Evolutionary conservation across 257 asterid species (phyloP).

Genomic region (Solanum lycopersicoides): DNA sequence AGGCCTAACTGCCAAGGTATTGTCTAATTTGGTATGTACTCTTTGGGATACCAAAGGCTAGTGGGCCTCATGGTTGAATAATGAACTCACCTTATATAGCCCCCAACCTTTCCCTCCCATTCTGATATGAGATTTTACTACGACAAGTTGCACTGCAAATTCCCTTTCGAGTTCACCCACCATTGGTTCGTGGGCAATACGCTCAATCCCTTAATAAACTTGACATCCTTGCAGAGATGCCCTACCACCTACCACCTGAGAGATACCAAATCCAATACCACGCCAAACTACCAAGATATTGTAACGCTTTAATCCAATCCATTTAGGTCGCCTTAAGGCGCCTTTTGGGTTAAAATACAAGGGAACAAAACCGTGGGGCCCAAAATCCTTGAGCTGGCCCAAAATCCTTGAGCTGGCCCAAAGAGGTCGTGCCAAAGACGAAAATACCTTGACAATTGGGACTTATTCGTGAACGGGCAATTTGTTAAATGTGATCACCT

Average conservation of each 20-base stretch:
- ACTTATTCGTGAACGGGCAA: background rate
- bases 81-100: background rate
- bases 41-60: background rate
- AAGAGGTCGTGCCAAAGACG: background rate
- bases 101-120: background rate
- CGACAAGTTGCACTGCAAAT: background rate
- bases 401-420: background rate
- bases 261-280: background rate
- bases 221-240: background rate
- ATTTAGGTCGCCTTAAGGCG: background rate
- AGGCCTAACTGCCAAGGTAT: background rate
- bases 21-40: background rate
- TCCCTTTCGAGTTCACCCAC: background rate
- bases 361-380: background rate
- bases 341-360: background rate
- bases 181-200: background rate
- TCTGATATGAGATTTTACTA: background rate
- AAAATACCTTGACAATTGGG: background rate
- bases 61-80: background rate
- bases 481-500: background rate
- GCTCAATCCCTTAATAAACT: background rate
- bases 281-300: background rate
- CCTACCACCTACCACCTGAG: background rate
- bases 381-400: background rate
- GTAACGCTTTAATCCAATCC: background rate